Base-by-base conservation (phyloP, 1,284 basidiomycete genomes). In the Fomitopsis schrenkii region DNA sequence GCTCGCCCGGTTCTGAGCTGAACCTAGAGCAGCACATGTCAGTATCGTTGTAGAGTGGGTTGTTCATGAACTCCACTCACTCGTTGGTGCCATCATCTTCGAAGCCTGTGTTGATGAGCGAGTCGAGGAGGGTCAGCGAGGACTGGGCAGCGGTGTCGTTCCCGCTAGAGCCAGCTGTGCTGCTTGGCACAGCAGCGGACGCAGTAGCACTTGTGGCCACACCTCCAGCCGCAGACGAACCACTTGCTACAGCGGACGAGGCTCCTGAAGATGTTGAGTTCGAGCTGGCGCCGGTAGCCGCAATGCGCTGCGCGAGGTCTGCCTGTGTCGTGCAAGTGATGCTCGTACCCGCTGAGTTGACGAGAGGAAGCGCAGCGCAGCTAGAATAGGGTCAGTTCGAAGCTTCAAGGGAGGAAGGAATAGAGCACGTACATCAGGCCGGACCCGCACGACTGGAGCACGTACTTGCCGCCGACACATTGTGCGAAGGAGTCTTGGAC, bases 341-440 rank as follows among this genome's bases (percentile, higher is more conserved):
- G 58, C 67, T 76, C 19, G 81, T 82, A 40, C 80, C 81, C 1
- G 75, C 60, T 8, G 70, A 71, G 70, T 78, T 77, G 40, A 78
- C 76, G 30, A 80, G 68, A 22, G 85, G 85, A 48, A 87, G 74
- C 1, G 83, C 84, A 41, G 80, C 80, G 70, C 84, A 87, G 38
- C 82, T 84, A 56, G 17, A 50, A 19, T 53, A 41, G 33, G 36
- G 14, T 36, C 26, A 52, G 58, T 55, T 19, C 35, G 19, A 6
- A 52, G 5, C 36, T 36, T n/a, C 1, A 26, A 22, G 5, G 10
- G 14, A 17, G 36, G 48, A 8, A 17, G 22, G 38, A n/a, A 6
- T 15, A 5, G 28, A 57, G 14, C 30, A 71, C 81, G 70, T 70
- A 84, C 81, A 76, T 70, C 41, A 77, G 75, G 44, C 79, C 77